Percentiles rank a stretch among this genome's conserved stretches.
These are phyloP conservation scores for Candida morakotiae DNA, from an alignment of 805 yeast species.

Conservation along the genomic window DNA sequence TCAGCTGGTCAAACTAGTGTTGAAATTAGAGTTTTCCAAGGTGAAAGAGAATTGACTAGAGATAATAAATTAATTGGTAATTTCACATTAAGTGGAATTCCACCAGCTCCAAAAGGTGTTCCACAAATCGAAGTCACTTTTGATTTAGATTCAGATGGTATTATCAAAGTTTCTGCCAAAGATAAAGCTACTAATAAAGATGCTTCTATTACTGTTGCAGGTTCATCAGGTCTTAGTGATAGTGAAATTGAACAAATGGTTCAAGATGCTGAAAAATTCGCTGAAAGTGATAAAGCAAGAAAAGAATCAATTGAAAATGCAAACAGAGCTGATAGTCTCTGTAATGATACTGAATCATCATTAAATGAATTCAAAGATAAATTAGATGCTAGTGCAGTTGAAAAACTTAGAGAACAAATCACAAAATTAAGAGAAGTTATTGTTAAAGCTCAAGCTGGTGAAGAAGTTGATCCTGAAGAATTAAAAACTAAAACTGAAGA, in stretches of 20 bases:
- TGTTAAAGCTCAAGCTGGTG: constrained; percentile 61
- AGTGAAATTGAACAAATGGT: constrained; percentile 89
- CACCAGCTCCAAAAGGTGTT: constrained; percentile 93
- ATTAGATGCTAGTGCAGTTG: constrained; percentile 42
- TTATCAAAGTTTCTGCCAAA: constrained; percentile 90
- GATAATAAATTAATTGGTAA: constrained; percentile 97
- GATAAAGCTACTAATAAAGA: constrained; percentile 93
- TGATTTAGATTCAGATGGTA: constrained; percentile 97
- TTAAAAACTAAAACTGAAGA: constrained; percentile 73
- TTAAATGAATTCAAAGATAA: constrained; percentile 47
- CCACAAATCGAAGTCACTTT: constrained; percentile 93
- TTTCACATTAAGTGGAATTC: constrained; percentile 92
- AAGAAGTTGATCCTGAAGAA: constrained; percentile 57
- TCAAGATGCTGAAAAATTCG: constrained; percentile 83
- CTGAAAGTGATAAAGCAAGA: constrained; percentile 83
- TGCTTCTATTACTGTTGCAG: constrained; percentile 94
- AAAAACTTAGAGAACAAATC: constrained; percentile 47
- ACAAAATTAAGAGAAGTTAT: constrained; percentile 60
- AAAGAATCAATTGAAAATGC: constrained; percentile 81
- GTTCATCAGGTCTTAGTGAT: constrained; percentile 89
- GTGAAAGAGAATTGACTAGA: constrained; percentile 97
- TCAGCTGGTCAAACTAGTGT: constrained; percentile 96
- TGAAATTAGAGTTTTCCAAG: constrained; percentile 97
- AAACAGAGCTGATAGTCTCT: constrained; percentile 78
- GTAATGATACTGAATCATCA: constrained; percentile 49